A percentile compares a stretch with the other conserved stretches of the same genome.
Evolutionary conservation across 1,139 yeast genomes (phyloP).

Genomic region (Debaryomyces udenii): DNA sequence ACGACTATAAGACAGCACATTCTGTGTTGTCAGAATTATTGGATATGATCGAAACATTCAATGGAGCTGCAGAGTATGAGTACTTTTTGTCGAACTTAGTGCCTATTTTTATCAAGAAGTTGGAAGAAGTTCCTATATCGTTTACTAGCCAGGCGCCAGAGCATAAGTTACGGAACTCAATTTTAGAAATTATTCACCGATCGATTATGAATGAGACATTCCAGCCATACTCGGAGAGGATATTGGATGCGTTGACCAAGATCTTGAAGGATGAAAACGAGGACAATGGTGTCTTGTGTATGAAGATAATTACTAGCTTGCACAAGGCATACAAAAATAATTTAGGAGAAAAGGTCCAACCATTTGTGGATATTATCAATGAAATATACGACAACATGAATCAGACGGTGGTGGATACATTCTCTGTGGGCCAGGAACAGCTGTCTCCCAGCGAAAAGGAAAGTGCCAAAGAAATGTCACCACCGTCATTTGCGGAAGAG

Average conservation of each 20-base stretch:
- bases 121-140: conserved; percentile 74
- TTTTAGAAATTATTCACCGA: conserved; percentile 80
- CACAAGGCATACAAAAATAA: conserved; percentile 81
- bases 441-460: conserved; percentile 41
- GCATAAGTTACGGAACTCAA: conserved; percentile 72
- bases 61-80: conserved; percentile 78
- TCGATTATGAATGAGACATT: conserved; percentile 82
- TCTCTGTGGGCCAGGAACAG: conserved; percentile 31
- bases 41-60: conserved; percentile 82
- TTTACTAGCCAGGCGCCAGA: conserved; percentile 64
- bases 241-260: conserved; percentile 63
- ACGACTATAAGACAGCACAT: conserved; percentile 62
- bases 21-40: conserved; percentile 77
- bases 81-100: conserved; percentile 62
- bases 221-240: conserved; percentile 66
- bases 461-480: conserved; percentile 39
- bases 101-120: conserved; percentile 61
- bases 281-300: conserved; percentile 90
- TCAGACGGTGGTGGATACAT: conserved; percentile 67
- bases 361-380: conserved; percentile 76
- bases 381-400: conserved; percentile 82
- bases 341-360: conserved; percentile 72
- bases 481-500: conserved; percentile 41
- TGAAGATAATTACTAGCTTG: conserved; percentile 85
- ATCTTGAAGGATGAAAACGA: conserved; percentile 81